phyloP scores from a whole-genome alignment of 768 basidiomycete genomes.

The Trametes maxima region DNA sequence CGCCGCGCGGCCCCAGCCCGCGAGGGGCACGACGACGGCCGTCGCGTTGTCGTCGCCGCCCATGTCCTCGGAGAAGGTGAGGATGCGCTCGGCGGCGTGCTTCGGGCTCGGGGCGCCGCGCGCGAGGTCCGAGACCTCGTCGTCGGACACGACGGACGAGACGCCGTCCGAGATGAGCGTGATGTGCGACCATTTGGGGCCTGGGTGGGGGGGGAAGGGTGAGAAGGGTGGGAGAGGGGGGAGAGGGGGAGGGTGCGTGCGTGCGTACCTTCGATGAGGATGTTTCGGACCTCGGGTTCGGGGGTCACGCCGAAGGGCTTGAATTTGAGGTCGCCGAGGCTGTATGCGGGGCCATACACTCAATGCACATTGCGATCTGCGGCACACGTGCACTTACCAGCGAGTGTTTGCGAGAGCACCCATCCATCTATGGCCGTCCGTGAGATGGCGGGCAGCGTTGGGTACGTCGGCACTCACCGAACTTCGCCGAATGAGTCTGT shows the following conservation, averaged over 20 bases:
- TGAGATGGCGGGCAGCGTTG: not conserved
- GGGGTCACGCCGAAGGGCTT: conserved; percentile 92
- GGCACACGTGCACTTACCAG: conserved; percentile 48
- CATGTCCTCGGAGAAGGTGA: conserved; percentile 85
- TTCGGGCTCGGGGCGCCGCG: conserved; percentile 71
- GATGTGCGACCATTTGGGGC: conserved; percentile 82
- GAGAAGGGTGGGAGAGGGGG: not conserved
- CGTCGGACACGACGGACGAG: conserved; percentile 87
- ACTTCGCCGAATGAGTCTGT: conserved; percentile 95
- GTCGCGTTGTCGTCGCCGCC: conserved; percentile 92
- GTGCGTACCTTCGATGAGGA: conserved; percentile 68
- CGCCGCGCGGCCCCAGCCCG: conserved; percentile 84
- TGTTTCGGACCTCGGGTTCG: conserved; percentile 84
- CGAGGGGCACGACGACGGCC: conserved; percentile 85
- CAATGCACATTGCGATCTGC: not conserved
- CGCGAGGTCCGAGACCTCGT: conserved; percentile 91
- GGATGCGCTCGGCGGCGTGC: conserved; percentile 78
- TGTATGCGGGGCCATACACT: conserved; percentile 32
- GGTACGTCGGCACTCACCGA: conserved; percentile 45
- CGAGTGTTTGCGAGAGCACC: conserved; percentile 91
- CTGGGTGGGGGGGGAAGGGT: conserved; percentile 41
- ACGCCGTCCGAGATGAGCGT: conserved; percentile 93
- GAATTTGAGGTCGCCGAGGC: conserved; percentile 87
- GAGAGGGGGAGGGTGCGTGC: not conserved
- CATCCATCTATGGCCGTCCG: conserved; percentile 70